phyloP scores from a whole-genome alignment of 176 grass and related monocot genomes.

The Ensete glaucum region DNA sequence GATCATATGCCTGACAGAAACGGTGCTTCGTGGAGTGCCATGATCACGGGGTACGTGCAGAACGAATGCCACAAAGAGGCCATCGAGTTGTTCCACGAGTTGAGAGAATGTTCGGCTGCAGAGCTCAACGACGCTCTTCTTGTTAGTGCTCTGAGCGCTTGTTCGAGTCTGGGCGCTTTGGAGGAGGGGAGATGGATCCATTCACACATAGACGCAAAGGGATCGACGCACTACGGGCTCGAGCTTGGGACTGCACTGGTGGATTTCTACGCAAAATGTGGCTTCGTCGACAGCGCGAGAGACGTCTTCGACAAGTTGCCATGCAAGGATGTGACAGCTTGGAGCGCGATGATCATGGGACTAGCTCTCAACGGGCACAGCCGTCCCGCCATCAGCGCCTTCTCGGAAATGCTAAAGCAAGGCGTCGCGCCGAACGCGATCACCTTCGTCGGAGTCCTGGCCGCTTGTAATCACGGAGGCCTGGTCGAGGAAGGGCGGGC shows the following conservation, averaged over 20 bases:
- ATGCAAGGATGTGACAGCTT: conserved; percentile 7
- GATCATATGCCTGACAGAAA: conserved; percentile 12
- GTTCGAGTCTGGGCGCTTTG: neutral
- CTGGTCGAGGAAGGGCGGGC: conserved; percentile 13
- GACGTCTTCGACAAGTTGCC: conserved; percentile 11
- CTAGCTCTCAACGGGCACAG: conserved; percentile 1
- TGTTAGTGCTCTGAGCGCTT: conserved; percentile 6
- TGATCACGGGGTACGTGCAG: conserved; percentile 15
- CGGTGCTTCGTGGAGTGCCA: conserved; percentile 9
- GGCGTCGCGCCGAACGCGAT: neutral
- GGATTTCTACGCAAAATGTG: conserved; percentile 20
- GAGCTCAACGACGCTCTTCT: conserved; percentile 6
- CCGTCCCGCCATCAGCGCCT: neutral
- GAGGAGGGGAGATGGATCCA: conserved; percentile 20
- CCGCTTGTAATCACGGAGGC: conserved; percentile 7
- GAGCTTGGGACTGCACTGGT: conserved; percentile 14
- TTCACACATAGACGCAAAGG: neutral
- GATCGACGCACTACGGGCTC: neutral
- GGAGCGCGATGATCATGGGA: conserved; percentile 18
- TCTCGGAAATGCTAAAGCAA: neutral
- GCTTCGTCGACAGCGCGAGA: neutral
- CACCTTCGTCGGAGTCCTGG: conserved; percentile 10
- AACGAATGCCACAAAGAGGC: conserved; percentile 12
- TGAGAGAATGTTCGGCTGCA: neutral
- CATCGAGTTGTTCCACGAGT: conserved; percentile 5